Conservation (phyloP, 2,329 filamentous ascomycete genomes). For the Cercospora nicotianae region DNA sequence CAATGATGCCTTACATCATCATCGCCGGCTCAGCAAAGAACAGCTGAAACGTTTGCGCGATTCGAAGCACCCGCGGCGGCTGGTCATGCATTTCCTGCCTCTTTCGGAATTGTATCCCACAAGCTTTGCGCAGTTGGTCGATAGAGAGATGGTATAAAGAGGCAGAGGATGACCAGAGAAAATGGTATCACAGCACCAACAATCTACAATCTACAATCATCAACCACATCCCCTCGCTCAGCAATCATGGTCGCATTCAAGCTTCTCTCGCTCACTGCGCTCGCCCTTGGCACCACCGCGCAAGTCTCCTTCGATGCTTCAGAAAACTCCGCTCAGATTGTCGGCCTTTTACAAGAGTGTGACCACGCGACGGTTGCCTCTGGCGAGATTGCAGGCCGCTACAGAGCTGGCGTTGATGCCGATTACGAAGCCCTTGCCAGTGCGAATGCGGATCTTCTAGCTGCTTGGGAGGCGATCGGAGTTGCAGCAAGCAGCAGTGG, state of each 20-base stretch:
- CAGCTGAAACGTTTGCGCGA: background rate
- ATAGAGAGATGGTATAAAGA: background rate
- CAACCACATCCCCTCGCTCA: background rate
- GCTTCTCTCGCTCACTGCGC: constrained; percentile 1
- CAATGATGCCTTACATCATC: background rate
- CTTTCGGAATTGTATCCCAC: background rate
- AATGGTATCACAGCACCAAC: background rate
- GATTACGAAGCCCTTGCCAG: background rate
- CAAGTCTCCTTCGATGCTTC: constrained; percentile 14
- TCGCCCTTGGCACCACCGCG: constrained; percentile 1
- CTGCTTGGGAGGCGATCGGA: constrained; percentile 1
- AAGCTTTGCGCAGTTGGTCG: background rate
- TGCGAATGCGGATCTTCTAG: background rate
- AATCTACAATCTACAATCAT: background rate
- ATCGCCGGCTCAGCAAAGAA: background rate
- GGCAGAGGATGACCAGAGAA: background rate
- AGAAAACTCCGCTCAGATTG: constrained; percentile 12
- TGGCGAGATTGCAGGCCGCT: background rate
- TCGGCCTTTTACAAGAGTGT: background rate
- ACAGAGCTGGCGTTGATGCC: background rate
- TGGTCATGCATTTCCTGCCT: background rate
- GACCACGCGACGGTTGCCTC: constrained; percentile 5
- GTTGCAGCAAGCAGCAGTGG: constrained; percentile 6
- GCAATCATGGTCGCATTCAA: constrained; percentile 10
- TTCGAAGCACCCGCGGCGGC: background rate